Percentiles rank a stretch among this genome's conserved stretches.
These are phyloP conservation scores for Penicillium nordicum DNA, from an alignment of 2,329 filamentous ascomycete species.

Conservation along the genomic window DNA sequence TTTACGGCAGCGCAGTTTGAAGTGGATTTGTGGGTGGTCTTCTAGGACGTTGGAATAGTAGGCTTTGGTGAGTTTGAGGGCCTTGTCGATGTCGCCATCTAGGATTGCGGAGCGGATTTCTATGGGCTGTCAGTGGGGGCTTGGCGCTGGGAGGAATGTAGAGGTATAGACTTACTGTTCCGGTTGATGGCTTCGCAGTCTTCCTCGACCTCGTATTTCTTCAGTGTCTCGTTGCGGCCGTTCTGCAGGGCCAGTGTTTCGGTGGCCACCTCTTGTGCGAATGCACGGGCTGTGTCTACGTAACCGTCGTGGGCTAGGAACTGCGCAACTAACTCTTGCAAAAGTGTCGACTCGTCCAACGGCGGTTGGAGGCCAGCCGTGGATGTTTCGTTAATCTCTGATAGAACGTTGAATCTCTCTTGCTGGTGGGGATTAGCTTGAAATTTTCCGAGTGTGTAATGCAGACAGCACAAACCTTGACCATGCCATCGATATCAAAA, in stretches of 20 bases:
- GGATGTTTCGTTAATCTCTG: slow-evolving; percentile 58
- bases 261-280: slow-evolving; percentile 73
- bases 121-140: slow-evolving; percentile 35
- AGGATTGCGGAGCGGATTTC: slow-evolving; percentile 83
- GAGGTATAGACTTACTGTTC: slow-evolving; percentile 62
- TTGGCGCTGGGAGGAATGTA: neutral
- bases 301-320: slow-evolving; percentile 95
- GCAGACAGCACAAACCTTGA: slow-evolving; percentile 57
- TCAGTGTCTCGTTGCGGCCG: slow-evolving; percentile 51
- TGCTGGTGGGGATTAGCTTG: slow-evolving; percentile 43
- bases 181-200: slow-evolving; percentile 83
- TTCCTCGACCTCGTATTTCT: slow-evolving; percentile 66
- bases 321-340: slow-evolving; percentile 80
- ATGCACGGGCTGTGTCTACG: slow-evolving; percentile 84
- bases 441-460: neutral
- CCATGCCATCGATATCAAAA: slow-evolving; percentile 85
- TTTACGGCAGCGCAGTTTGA: slow-evolving; percentile 81
- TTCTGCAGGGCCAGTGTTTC: slow-evolving; percentile 69
- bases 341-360: slow-evolving; percentile 69
- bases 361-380: slow-evolving; percentile 61
- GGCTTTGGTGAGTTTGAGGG: slow-evolving; percentile 73
- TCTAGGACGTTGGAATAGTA: slow-evolving; percentile 79
- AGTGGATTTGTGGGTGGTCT: slow-evolving; percentile 79
- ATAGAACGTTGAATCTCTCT: slow-evolving; percentile 58
- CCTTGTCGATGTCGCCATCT: slow-evolving; percentile 86